Evolutionary conservation across 768 basidiomycete species (phyloP).

Genomic region (Pisolithus sp.): DNA sequence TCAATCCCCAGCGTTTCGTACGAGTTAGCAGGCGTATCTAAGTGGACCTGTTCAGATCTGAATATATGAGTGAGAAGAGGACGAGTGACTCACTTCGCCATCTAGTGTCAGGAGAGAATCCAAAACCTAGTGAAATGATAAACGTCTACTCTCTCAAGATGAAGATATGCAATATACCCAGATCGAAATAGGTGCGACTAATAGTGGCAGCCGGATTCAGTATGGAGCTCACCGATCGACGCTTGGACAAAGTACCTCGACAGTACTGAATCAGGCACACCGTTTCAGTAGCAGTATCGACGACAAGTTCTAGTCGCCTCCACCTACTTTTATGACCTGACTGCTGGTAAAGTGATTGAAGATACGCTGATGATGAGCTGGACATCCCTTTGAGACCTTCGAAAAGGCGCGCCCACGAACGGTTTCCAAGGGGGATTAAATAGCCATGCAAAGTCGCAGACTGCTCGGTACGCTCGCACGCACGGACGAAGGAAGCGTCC

Average conservation of each 20-base stretch:
- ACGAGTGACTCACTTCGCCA: not conserved
- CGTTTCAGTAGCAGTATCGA: no score
- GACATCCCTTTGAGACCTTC: not conserved
- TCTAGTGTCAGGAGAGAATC: constrained; percentile 7
- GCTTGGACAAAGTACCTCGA: not conserved
- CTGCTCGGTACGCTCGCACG: no score
- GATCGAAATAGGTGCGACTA: constrained; percentile 5
- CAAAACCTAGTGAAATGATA: not conserved
- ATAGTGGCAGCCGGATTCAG: no score
- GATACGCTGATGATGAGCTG: not conserved
- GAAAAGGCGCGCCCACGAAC: no score
- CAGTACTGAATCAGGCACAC: constrained; percentile 3
- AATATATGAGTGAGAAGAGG: not conserved
- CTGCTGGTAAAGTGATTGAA: constrained; percentile 2
- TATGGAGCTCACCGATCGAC: not conserved
- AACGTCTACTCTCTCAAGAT: not conserved
- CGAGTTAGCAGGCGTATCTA: constrained; percentile 1
- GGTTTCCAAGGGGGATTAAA: no score
- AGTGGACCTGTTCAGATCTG: not conserved
- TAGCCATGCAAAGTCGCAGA: no score
- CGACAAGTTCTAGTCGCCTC: not conserved
- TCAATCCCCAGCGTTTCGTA: not conserved
- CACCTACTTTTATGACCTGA: constrained; percentile 3
- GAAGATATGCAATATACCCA: not conserved
- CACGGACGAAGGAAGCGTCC: no score